phyloP scores from a whole-genome alignment of 2,329 filamentous ascomycete genomes.

The Colletotrichum sp. region DNA sequence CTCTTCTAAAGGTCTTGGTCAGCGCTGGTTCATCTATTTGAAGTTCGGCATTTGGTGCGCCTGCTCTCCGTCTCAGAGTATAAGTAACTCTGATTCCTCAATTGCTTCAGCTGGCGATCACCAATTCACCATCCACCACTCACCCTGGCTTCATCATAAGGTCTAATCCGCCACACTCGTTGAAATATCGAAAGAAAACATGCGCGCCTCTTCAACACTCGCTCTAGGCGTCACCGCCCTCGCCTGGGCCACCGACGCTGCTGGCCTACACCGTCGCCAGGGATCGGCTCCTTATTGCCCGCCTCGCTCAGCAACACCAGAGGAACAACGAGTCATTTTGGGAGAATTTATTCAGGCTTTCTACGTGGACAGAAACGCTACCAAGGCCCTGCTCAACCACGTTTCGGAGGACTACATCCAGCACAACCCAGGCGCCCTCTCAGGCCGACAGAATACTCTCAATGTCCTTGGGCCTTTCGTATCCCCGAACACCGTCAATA shows the following conservation, averaged over 20 bases:
- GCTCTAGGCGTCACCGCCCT: neutral
- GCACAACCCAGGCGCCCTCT: constrained; percentile 17
- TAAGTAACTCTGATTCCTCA: neutral
- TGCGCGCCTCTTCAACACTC: neutral
- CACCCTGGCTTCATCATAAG: no score
- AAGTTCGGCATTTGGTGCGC: neutral
- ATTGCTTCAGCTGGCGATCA: neutral
- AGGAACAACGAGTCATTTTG: constrained; percentile 3
- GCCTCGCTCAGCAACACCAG: neutral
- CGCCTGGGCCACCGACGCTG: constrained; percentile 1
- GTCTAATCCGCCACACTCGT: neutral
- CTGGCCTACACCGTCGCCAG: neutral
- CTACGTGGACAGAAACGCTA: constrained; percentile 3
- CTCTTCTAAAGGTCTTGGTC: neutral
- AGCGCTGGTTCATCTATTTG: neutral
- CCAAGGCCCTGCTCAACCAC: constrained; percentile 9
- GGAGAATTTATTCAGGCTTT: constrained; percentile 6
- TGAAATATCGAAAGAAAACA: neutral
- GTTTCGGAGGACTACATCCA: constrained; percentile 17
- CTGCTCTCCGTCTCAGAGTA: neutral
- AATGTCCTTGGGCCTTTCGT: neutral
- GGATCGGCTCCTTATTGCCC: constrained; percentile 6
- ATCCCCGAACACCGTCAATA: constrained; percentile 1
- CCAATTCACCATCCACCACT: neutral
- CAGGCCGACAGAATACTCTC: constrained; percentile 3